Percentiles rank a stretch among this genome's conserved stretches.
These are phyloP conservation scores for Gossypium herbaceum DNA, from an alignment of 345 rosid species.

Conservation along the genomic window DNA sequence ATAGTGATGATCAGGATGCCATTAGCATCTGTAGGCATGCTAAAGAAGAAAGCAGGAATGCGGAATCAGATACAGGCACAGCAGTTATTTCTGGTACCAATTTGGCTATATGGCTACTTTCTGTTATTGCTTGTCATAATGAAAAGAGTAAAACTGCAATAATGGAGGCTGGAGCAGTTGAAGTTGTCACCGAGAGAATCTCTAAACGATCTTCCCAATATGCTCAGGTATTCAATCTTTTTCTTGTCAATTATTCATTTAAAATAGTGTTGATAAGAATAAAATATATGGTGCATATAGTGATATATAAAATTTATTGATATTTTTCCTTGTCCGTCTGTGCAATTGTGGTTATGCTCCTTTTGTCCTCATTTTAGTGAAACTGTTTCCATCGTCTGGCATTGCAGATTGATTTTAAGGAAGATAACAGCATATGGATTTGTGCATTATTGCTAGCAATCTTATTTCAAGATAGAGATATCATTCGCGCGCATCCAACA, in stretches of 20 bases:
- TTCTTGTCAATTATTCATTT: conserved; percentile 9
- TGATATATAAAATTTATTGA: not conserved
- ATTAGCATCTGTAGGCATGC: conserved; percentile 59
- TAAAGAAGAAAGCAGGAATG: conserved; percentile 49
- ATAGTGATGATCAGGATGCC: conserved; percentile 40
- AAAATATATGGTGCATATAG: not conserved
- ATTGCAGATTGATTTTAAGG: conserved; percentile 73
- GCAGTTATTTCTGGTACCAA: conserved; percentile 62
- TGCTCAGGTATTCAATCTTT: conserved; percentile 55
- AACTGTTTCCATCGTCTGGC: conserved; percentile 10
- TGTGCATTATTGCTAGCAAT: conserved; percentile 88
- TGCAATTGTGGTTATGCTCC: not conserved
- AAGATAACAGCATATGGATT: conserved; percentile 90
- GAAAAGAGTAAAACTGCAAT: conserved; percentile 70
- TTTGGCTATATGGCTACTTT: conserved; percentile 86
- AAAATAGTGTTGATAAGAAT: not conserved
- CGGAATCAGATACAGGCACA: conserved; percentile 43
- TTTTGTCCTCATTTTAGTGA: not conserved
- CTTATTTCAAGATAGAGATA: conserved; percentile 95
- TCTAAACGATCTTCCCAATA: conserved; percentile 50
- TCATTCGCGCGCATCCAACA: conserved; percentile 78
- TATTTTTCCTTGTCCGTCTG: not conserved
- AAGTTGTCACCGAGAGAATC: conserved; percentile 79
- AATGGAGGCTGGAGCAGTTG: conserved; percentile 92
- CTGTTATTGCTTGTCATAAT: conserved; percentile 87